phyloP scores from a whole-genome alignment of 2,329 filamentous ascomycete species.

The Aspergillus jensenii region DNA sequence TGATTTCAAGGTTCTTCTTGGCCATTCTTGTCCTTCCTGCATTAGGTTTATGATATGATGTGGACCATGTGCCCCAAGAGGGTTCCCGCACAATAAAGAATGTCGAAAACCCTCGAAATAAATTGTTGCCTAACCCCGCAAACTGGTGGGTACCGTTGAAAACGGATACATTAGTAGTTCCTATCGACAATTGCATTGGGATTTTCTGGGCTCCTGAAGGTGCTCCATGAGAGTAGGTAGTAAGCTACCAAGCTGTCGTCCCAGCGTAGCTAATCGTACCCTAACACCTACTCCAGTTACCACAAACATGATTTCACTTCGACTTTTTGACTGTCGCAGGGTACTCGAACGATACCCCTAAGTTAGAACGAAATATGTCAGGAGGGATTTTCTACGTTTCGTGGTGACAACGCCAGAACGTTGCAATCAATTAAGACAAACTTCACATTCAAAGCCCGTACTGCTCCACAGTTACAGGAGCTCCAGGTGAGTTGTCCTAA shows the following conservation, averaged over 20 bases:
- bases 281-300: too few relatives aligned
- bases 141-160: not conserved
- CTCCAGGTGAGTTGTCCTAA: not conserved
- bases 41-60: not conserved
- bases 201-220: not conserved
- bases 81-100: not conserved
- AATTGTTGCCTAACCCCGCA: not conserved
- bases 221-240: not conserved
- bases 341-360: too few relatives aligned
- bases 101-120: not conserved
- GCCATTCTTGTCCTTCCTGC: not conserved
- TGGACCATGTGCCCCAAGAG: not conserved
- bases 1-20: too few relatives aligned
- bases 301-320: too few relatives aligned
- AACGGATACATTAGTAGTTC: not conserved
- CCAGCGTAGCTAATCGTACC: too few relatives aligned
- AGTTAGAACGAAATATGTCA: too few relatives aligned
- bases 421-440: not conserved
- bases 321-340: too few relatives aligned
- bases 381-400: not conserved
- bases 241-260: too few relatives aligned
- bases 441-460: not conserved
- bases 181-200: not conserved
- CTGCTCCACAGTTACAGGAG: not conserved
- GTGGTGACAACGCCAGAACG: not conserved